Evolutionary conservation across 1,284 basidiomycete genomes (phyloP).

Genomic region (Leccinum brunneo-olivaceum): DNA sequence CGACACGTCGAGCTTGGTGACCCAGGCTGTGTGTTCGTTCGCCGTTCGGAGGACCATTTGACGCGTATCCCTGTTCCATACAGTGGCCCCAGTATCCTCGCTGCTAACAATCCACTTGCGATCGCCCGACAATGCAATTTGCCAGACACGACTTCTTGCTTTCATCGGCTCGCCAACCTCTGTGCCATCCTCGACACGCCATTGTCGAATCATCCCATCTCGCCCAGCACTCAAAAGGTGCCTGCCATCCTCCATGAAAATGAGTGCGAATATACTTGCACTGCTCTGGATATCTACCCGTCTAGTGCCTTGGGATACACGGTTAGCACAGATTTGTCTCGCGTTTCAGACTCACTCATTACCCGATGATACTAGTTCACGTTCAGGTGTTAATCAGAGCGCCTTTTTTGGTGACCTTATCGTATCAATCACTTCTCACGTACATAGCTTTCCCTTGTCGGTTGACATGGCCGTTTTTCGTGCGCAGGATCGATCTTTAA

Average conservation of each 20-base stretch:
- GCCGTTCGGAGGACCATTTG: not conserved
- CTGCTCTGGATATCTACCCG: not conserved
- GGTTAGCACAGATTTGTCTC: not conserved
- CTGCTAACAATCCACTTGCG: constrained; percentile 5
- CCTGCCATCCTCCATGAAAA: not conserved
- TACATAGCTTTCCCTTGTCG: too few relatives aligned
- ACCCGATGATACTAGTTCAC: too few relatives aligned
- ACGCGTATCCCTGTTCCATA: constrained; percentile 8
- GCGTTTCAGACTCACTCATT: not conserved
- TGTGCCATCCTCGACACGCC: not conserved
- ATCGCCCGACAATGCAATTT: constrained; percentile 3
- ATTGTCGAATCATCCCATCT: not conserved
- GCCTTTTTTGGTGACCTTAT: too few relatives aligned
- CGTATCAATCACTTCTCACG: too few relatives aligned
- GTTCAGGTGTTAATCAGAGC: too few relatives aligned
- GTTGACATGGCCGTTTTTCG: too few relatives aligned
- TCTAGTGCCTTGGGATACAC: not conserved
- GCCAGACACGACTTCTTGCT: not conserved
- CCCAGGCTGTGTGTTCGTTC: not conserved
- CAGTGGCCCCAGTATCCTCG: not conserved
- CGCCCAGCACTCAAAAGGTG: not conserved
- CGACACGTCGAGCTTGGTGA: not conserved
- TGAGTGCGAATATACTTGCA: not conserved
- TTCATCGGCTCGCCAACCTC: not conserved
- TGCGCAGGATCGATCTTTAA: too few relatives aligned